phyloP scores from a whole-genome alignment of 768 basidiomycete species.

The Mrakia gelida region DNA sequence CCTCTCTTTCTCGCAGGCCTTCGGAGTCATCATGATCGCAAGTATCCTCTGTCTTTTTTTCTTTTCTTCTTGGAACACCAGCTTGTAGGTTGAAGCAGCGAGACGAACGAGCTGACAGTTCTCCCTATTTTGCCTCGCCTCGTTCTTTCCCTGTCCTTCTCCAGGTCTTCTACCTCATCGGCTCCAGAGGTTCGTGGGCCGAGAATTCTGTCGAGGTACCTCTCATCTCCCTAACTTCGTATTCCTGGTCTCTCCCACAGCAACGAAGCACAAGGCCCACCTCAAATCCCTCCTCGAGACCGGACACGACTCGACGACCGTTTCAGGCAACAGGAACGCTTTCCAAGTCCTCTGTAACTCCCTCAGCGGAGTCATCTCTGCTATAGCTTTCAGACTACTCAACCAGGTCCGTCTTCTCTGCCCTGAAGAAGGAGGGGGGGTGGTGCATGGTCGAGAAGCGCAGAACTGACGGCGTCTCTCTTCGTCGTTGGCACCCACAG shows the following conservation, averaged over 20 bases:
- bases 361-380: background rate
- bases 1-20: background rate
- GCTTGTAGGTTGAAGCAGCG: background rate
- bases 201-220: too few relatives aligned
- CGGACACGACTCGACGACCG: background rate
- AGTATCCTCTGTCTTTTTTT: background rate
- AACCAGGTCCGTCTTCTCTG: background rate
- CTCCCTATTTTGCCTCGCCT: background rate
- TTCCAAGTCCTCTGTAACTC: constrained; percentile 14
- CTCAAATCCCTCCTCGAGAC: constrained; percentile 12
- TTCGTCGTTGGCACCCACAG: background rate
- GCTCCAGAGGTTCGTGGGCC: background rate
- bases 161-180: constrained; percentile 16
- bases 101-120: background rate
- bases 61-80: background rate
- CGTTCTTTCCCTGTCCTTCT: background rate
- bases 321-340: constrained; percentile 1
- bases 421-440: too few relatives aligned
- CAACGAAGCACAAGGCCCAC: constrained; percentile 4
- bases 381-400: background rate
- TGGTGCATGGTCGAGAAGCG: background rate
- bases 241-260: background rate
- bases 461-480: background rate
- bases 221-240: too few relatives aligned
- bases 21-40: background rate